Evolutionary conservation across 1,139 yeast species (phyloP), one percentile per base, ranked within the genome.

Genomic region (Pichia sp.): DNA sequence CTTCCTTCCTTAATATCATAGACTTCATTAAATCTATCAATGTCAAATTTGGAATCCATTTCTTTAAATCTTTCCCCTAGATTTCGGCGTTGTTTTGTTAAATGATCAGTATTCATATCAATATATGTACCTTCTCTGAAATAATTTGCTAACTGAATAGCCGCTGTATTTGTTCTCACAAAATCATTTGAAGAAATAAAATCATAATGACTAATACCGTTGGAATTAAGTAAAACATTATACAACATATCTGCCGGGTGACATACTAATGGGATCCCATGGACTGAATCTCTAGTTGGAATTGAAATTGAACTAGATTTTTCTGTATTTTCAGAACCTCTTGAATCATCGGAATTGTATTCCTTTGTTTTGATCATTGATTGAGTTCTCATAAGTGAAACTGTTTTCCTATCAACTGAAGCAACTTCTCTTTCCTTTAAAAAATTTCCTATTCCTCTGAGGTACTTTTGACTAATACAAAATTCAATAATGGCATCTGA

Each of bases 81-180:
- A 11, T 39, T 3, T 6, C 23, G 22, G 26, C 53, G 31, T 20
- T 43, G 35, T 24, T 42, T 20, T 12, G 31, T 10, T 16, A 46
- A 16, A 26, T 30, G n/a, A 4, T 40, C 43, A 9, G 20, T 10
- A 33, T 47, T 42, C 7, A 37, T 33, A 24, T 47, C 41, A 3
- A 52, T 51, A 7, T 30, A 22, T 11, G 28, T 30, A 4, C 60
- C 60, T 25, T 56, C 61, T 20, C 57, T 37, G n/a, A 46, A 40
- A 42, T 58, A 58, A 28, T 54, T 53, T 5, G 53, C 51, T 29
- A 58, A 46, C 30, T 58, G 56, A 12, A 46, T 49, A 12, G 57
- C 37, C 10, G 50, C 40, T 9, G 43, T 49, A 11, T 48, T 48
- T 8, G 56, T 33, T 33, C 45, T 42, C 1, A 48, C 35, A 37